Evolutionary conservation across 176 grass and related monocot species (phyloP).

Genomic region (Saccharum spontaneum): DNA sequence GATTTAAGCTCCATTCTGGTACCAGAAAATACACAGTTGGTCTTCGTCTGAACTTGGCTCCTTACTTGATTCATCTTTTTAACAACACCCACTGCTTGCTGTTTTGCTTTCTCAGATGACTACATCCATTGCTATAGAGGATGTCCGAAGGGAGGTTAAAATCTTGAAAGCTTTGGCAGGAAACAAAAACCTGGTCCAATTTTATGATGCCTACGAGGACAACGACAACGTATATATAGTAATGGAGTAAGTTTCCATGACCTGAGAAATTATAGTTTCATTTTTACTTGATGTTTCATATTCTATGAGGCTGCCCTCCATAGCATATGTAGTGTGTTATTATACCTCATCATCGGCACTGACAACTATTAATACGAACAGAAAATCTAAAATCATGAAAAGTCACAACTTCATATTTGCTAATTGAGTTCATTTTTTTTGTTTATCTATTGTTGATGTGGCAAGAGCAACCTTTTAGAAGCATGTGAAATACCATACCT

Average conservation of each 20-base stretch:
- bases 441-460: background rate
- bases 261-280: background rate
- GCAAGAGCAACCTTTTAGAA: background rate
- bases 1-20: background rate
- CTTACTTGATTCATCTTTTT: background rate
- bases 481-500: background rate
- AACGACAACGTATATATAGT: conserved; percentile 80
- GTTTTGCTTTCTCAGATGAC: conserved; percentile 67
- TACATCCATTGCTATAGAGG: conserved; percentile 82
- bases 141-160: conserved; percentile 86
- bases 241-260: conserved; percentile 73
- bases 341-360: background rate
- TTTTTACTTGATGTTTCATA: conserved; percentile 23
- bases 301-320: background rate
- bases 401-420: background rate
- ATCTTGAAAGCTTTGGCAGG: conserved; percentile 77
- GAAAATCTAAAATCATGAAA: background rate
- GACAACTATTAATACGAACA: background rate
- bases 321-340: background rate
- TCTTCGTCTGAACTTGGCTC: background rate
- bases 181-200: conserved; percentile 78
- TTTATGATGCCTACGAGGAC: conserved; percentile 85
- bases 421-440: background rate
- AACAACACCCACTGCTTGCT: conserved; percentile 4
- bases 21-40: background rate